Conservation (phyloP, 1,139 yeast genomes). For the Geotrichum australiense region DNA sequence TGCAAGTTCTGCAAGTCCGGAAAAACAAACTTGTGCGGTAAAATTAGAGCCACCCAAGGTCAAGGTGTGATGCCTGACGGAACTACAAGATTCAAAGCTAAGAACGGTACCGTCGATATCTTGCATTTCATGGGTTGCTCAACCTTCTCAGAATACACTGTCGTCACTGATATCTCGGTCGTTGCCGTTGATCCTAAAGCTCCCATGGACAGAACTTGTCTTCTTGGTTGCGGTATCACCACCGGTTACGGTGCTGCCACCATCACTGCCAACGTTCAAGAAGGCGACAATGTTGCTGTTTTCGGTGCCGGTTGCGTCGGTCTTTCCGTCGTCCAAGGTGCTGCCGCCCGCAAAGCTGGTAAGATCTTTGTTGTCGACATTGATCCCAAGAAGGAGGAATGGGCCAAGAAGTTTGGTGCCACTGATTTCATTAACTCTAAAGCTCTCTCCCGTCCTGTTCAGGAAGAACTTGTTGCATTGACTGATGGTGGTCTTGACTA, state of each 20-base stretch:
- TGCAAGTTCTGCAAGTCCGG: slow-evolving; percentile 95
- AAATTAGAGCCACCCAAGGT: slow-evolving; percentile 89
- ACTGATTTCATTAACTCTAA: slow-evolving; percentile 89
- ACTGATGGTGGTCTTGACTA: slow-evolving; percentile 96
- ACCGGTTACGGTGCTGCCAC: slow-evolving; percentile 98
- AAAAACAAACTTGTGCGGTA: slow-evolving; percentile 88
- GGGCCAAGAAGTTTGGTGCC: slow-evolving; percentile 90
- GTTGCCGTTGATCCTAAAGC: slow-evolving; percentile 86
- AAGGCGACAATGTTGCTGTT: slow-evolving; percentile 91
- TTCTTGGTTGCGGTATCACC: slow-evolving; percentile 96
- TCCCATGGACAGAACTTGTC: slow-evolving; percentile 77
- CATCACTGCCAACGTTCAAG: slow-evolving; percentile 84
- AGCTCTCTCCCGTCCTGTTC: slow-evolving; percentile 67
- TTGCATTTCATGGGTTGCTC: slow-evolving; percentile 97
- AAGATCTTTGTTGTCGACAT: slow-evolving; percentile 83
- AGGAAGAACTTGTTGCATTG: slow-evolving; percentile 74
- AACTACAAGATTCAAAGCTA: slow-evolving; percentile 67
- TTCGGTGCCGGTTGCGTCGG: slow-evolving; percentile 99
- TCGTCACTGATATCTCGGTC: slow-evolving; percentile 95
- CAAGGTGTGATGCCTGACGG: slow-evolving; percentile 96
- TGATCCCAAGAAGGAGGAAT: slow-evolving; percentile 72
- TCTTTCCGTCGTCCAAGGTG: slow-evolving; percentile 92
- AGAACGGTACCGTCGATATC: slow-evolving; percentile 57
- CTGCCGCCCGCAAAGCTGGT: slow-evolving; percentile 70
- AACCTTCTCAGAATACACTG: slow-evolving; percentile 93